phyloP scores from a whole-genome alignment of 1,139 yeast species.

The Yamadazyma conglobata region DNA sequence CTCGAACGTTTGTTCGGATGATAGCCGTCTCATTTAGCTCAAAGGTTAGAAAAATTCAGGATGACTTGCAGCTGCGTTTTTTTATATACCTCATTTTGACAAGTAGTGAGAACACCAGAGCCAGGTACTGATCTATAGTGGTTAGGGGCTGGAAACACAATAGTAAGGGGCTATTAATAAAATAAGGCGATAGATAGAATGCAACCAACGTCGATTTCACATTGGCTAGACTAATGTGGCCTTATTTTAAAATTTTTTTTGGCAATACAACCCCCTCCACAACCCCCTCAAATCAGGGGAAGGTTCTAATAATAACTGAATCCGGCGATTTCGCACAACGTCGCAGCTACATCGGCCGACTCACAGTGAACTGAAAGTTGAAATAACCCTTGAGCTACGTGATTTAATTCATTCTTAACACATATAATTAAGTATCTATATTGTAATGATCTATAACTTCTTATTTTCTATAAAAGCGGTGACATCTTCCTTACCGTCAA shows the following conservation, averaged over 20 bases:
- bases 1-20: too few species aligned
- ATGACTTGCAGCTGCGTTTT: neutral
- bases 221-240: too few species aligned
- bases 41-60: too few species aligned
- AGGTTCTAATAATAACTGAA: neutral
- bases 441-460: neutral
- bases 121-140: too few species aligned
- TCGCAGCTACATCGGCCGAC: neutral
- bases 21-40: too few species aligned
- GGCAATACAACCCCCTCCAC: too few species aligned
- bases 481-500: constrained; percentile 28
- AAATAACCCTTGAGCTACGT: neutral
- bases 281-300: too few species aligned
- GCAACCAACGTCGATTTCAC: too few species aligned
- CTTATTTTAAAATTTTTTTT: too few species aligned
- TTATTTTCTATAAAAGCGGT: constrained; percentile 28
- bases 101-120: neutral
- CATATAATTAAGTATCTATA: neutral
- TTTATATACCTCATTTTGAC: neutral
- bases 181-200: too few species aligned
- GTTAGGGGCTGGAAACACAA: too few species aligned
- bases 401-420: neutral
- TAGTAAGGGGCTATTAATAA: too few species aligned
- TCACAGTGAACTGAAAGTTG: neutral
- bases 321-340: neutral